Percentiles rank a stretch among this genome's conserved stretches.
phyloP scores from a whole-genome alignment of 2,329 filamentous ascomycete genomes.

The Alternaria hordeiaustralica region DNA sequence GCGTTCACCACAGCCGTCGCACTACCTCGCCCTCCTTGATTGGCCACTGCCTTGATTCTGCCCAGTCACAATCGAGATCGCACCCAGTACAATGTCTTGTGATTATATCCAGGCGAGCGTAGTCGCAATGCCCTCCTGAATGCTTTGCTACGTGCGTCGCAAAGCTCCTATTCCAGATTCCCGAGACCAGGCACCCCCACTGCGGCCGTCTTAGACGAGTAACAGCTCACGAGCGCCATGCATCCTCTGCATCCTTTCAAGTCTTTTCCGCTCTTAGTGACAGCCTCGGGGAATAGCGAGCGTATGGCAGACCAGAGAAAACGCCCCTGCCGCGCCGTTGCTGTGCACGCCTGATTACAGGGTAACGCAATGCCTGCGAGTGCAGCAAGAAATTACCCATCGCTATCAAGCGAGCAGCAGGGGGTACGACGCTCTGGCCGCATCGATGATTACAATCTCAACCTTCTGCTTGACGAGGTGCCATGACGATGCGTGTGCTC shows the following conservation, averaged over 20 bases:
- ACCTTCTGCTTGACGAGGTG: not conserved
- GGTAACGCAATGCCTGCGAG: not conserved
- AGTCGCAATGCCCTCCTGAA: not conserved
- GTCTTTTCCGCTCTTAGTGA: slow-evolving; percentile 5
- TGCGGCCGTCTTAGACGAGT: not conserved
- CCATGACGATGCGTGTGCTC: not conserved
- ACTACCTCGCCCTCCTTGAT: slow-evolving; percentile 9
- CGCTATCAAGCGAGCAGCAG: not conserved
- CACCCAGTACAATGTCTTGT: not conserved
- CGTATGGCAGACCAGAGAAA: not conserved
- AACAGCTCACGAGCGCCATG: slow-evolving; percentile 11
- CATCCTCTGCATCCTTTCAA: not conserved
- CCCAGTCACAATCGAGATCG: slow-evolving; percentile 3
- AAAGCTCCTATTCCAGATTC: not conserved
- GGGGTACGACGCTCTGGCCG: not conserved
- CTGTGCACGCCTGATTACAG: slow-evolving; percentile 3
- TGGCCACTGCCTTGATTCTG: slow-evolving; percentile 6
- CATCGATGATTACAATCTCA: not conserved
- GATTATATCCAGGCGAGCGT: not conserved
- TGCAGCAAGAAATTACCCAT: slow-evolving; percentile 3
- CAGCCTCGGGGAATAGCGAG: slow-evolving; percentile 3
- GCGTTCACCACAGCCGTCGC: not conserved
- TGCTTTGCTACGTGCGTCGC: not conserved
- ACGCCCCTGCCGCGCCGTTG: slow-evolving; percentile 12
- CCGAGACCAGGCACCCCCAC: not conserved